A percentile compares a stretch with the other conserved stretches of the same genome.
Evolutionary conservation across 2,329 filamentous ascomycete genomes (phyloP).

Genomic region (Fusarium sacchari): DNA sequence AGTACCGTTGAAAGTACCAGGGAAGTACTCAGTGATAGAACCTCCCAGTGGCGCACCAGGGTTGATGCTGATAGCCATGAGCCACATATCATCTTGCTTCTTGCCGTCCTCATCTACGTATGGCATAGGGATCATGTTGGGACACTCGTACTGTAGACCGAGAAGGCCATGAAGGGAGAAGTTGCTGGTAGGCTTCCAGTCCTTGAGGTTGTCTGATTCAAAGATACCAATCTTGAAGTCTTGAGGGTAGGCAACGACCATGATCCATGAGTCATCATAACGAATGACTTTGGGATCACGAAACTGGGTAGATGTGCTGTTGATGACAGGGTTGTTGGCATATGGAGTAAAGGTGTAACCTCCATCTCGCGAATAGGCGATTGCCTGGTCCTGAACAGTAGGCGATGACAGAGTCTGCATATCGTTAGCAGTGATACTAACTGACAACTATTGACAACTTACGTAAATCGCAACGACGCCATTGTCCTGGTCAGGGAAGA

Average conservation of each 20-base stretch:
- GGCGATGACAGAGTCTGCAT: constrained; percentile 37
- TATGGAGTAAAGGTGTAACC: constrained; percentile 72
- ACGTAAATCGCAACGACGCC: constrained; percentile 66
- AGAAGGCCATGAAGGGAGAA: constrained; percentile 64
- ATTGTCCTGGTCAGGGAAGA: constrained; percentile 68
- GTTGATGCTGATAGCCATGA: constrained; percentile 65
- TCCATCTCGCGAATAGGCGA: constrained; percentile 70
- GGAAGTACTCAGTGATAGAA: constrained; percentile 65
- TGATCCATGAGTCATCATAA: constrained; percentile 66
- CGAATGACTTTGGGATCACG: constrained; percentile 74
- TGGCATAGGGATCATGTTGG: constrained; percentile 68
- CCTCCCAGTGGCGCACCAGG: constrained; percentile 67
- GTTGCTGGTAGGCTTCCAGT: constrained; percentile 64
- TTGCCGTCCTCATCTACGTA: constrained; percentile 50
- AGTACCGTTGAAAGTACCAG: constrained; percentile 71
- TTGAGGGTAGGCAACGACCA: constrained; percentile 61
- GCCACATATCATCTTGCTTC: constrained; percentile 46
- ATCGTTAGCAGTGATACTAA: not conserved
- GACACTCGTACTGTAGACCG: constrained; percentile 70
- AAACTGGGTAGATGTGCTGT: constrained; percentile 65
- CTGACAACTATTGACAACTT: constrained; percentile 22
- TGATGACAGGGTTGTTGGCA: constrained; percentile 67
- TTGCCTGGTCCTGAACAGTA: constrained; percentile 61
- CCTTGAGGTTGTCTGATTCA: constrained; percentile 66
- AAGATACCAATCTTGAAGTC: constrained; percentile 70